These are phyloP conservation scores for Mycena metata DNA, from an alignment of 768 basidiomycete species.

Conservation along the genomic window DNA sequence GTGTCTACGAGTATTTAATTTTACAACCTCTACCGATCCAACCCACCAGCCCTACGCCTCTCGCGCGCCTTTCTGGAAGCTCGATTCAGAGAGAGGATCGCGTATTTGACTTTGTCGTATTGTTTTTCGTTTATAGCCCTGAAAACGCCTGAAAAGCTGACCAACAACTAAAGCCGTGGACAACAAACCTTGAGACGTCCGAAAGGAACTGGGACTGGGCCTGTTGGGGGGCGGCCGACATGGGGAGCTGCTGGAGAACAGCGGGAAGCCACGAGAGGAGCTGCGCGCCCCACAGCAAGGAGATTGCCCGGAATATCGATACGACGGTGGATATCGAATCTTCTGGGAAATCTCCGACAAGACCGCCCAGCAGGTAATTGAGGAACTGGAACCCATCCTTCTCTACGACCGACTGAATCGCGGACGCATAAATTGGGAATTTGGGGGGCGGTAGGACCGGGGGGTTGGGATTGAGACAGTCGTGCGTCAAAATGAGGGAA, in stretches of 20 bases:
- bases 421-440: slow-evolving; percentile 70
- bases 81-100: slow-evolving; percentile 77
- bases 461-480: slow-evolving; percentile 65
- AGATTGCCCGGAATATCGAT: slow-evolving; percentile 80
- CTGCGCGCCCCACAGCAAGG: slow-evolving; percentile 75
- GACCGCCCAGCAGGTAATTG: slow-evolving; percentile 77
- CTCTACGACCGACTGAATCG: slow-evolving; percentile 72
- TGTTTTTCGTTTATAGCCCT: slow-evolving; percentile 77
- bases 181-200: slow-evolving; percentile 78
- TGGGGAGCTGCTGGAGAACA: slow-evolving; percentile 79
- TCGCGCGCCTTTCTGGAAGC: slow-evolving; percentile 82
- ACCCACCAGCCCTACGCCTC: slow-evolving; percentile 60
- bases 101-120: slow-evolving; percentile 87
- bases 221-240: slow-evolving; percentile 67
- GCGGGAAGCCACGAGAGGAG: slow-evolving; percentile 80
- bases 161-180: slow-evolving; percentile 31
- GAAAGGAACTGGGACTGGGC: slow-evolving; percentile 80
- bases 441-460: slow-evolving; percentile 65
- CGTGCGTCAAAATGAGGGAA: slow-evolving; percentile 80
- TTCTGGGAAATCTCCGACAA: slow-evolving; percentile 91
- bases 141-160: slow-evolving; percentile 30
- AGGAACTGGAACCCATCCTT: slow-evolving; percentile 83
- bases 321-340: slow-evolving; percentile 82
- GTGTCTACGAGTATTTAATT: slow-evolving; percentile 27
- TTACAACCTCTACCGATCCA: slow-evolving; percentile 50